Evolutionary conservation across 352 stramenopile genomes (phyloP).

Genomic region (Pythium dissotocum): DNA sequence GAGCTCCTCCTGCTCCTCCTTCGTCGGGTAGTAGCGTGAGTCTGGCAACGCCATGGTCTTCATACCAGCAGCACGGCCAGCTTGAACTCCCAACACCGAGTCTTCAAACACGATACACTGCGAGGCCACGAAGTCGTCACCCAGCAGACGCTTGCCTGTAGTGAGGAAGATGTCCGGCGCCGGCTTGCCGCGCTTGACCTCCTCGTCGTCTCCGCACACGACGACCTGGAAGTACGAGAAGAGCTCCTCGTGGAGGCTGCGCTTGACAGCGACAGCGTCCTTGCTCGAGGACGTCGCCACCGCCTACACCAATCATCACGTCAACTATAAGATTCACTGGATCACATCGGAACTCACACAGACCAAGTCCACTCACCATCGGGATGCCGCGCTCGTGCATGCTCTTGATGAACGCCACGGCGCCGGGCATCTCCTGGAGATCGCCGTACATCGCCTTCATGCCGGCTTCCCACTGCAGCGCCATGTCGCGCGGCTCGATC

Average conservation of each 20-base stretch:
- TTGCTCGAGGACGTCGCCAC: constrained; percentile 73
- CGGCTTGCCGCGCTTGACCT: constrained; percentile 69
- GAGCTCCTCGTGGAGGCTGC: constrained; percentile 60
- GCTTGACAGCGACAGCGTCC: constrained; percentile 66
- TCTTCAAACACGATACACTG: constrained; percentile 79
- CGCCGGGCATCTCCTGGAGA: constrained; percentile 56
- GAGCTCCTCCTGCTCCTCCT: constrained; percentile 40
- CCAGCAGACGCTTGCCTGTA: constrained; percentile 56
- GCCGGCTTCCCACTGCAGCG: constrained; percentile 57
- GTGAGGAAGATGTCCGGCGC: constrained; percentile 82
- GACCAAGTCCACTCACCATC: constrained; percentile 25
- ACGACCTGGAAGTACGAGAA: constrained; percentile 78
- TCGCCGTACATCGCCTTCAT: constrained; percentile 61
- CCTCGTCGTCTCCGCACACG: constrained; percentile 74
- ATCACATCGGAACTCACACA: background rate
- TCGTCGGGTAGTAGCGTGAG: constrained; percentile 57
- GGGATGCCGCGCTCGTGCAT: constrained; percentile 57
- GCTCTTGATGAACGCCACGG: constrained; percentile 42
- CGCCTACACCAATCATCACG: constrained; percentile 23
- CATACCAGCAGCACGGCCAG: constrained; percentile 66
- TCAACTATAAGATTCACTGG: background rate
- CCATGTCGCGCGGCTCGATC: constrained; percentile 57
- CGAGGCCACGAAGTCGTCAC: constrained; percentile 38
- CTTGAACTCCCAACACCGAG: constrained; percentile 65
- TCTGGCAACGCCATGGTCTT: constrained; percentile 73